A percentile compares a stretch with the other conserved stretches of the same genome.
phyloP scores from a whole-genome alignment of 2,329 filamentous ascomycete species.

The Xylogone sp. region DNA sequence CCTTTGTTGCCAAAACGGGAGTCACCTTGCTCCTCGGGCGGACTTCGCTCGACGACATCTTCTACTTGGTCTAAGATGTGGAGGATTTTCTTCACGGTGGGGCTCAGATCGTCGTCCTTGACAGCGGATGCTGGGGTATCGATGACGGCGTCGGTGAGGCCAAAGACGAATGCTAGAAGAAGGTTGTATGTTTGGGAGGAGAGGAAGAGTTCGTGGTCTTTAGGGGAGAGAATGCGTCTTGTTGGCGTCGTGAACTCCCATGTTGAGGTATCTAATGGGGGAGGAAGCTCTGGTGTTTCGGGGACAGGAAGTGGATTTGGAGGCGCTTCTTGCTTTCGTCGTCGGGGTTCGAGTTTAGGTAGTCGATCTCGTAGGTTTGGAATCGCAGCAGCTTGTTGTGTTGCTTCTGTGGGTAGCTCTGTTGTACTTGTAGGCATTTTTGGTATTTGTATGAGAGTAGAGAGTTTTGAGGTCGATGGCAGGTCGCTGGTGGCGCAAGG shows the following conservation, averaged over 20 bases:
- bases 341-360: conserved; percentile 65
- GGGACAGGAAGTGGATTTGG: conserved; percentile 63
- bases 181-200: conserved; percentile 72
- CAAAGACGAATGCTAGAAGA: conserved; percentile 81
- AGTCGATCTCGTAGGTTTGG: conserved; percentile 54
- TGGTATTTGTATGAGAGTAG: too few relatives aligned
- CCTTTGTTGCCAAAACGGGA: conserved; percentile 93
- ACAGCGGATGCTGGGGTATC: conserved; percentile 64
- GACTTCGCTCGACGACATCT: conserved; percentile 61
- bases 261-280: conserved; percentile 58
- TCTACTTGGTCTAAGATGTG: conserved; percentile 68
- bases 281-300: conserved; percentile 68
- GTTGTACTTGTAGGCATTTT: conserved; percentile 22
- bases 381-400: conserved; percentile 22
- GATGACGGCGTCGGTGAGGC: conserved; percentile 75
- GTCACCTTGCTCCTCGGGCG: conserved; percentile 80
- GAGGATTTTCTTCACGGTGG: conserved; percentile 60
- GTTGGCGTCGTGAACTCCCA: conserved; percentile 64
- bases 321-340: conserved; percentile 36
- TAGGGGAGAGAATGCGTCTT: conserved; percentile 74
- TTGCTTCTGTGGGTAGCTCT: conserved; percentile 1
- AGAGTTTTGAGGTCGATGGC: conserved; percentile 3
- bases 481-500: not conserved
- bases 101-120: conserved; percentile 52
- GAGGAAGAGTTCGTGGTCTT: conserved; percentile 80